phyloP scores from a whole-genome alignment of 2,329 filamentous ascomycete genomes.

The Fusarium fujikuroi region DNA sequence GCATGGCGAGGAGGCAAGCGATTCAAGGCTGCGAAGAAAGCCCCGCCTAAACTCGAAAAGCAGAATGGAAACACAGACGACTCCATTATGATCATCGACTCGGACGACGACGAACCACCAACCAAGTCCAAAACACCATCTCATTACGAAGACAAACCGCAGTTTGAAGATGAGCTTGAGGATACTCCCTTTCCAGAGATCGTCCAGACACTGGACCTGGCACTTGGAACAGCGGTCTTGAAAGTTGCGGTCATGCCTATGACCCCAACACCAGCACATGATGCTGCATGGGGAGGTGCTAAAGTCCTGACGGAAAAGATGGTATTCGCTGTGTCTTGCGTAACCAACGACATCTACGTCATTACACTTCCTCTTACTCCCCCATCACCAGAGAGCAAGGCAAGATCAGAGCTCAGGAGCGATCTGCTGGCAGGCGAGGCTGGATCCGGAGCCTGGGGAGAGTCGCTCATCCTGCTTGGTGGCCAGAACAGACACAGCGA shows the following conservation, averaged over 20 bases:
- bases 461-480: constrained; percentile 63
- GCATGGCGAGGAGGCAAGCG: constrained; percentile 71
- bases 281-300: constrained; percentile 58
- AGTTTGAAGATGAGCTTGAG: constrained; percentile 65
- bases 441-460: constrained; percentile 72
- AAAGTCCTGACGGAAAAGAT: constrained; percentile 66
- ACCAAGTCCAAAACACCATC: constrained; percentile 47
- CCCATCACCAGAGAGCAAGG: constrained; percentile 69
- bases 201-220: constrained; percentile 70
- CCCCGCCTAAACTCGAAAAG: constrained; percentile 52
- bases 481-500: constrained; percentile 65
- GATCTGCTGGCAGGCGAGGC: constrained; percentile 64
- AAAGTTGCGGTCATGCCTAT: constrained; percentile 67
- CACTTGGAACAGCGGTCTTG: constrained; percentile 65
- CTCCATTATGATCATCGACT: constrained; percentile 71
- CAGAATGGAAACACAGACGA: constrained; percentile 64
- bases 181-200: constrained; percentile 65
- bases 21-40: constrained; percentile 61
- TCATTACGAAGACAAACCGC: constrained; percentile 63
- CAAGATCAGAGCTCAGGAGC: constrained; percentile 62
- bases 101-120: constrained; percentile 65
- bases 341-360: constrained; percentile 66
- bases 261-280: constrained; percentile 59
- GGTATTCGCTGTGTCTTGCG: constrained; percentile 69
- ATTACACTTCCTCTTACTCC: constrained; percentile 70